phyloP scores from a whole-genome alignment of 2,329 filamentous ascomycete genomes.

The Pestalotiopsis sp. region DNA sequence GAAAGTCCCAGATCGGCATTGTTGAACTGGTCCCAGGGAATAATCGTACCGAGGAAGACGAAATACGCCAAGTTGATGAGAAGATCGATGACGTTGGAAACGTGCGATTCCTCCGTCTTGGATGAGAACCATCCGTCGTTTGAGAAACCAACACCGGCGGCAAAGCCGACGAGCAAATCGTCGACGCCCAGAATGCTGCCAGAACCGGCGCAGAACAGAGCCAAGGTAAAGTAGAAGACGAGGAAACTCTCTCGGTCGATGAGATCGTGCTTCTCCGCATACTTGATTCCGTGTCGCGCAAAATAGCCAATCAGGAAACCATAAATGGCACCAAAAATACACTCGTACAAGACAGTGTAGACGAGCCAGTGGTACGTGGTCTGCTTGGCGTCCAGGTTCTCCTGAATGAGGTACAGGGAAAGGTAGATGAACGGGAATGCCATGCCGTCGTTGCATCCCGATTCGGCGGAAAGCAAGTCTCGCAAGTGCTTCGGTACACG shows the following conservation, averaged over 20 bases:
- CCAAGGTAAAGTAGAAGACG: constrained; percentile 97
- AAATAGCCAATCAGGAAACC: constrained; percentile 88
- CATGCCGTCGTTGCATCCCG: constrained; percentile 99
- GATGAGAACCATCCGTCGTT: constrained; percentile 99
- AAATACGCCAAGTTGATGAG: constrained; percentile 97
- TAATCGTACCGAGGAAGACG: constrained; percentile 95
- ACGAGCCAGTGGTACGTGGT: constrained; percentile 88
- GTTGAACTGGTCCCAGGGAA: constrained; percentile 94
- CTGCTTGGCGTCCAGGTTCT: constrained; percentile 67
- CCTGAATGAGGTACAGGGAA: constrained; percentile 85
- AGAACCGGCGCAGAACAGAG: constrained; percentile 92
- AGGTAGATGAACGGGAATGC: constrained; percentile 98
- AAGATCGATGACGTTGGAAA: constrained; percentile 98
- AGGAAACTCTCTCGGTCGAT: constrained; percentile 97
- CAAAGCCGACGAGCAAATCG: constrained; percentile 91
- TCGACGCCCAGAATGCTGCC: constrained; percentile 91
- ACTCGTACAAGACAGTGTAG: constrained; percentile 91
- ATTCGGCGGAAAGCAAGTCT: constrained; percentile 93
- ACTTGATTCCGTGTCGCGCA: constrained; percentile 88
- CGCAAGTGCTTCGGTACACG: constrained; percentile 95
- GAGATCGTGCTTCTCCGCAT: constrained; percentile 79
- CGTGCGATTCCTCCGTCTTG: constrained; percentile 97
- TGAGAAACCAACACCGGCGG: constrained; percentile 96
- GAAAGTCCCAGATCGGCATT: constrained; percentile 70
- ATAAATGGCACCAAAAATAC: constrained; percentile 87